phyloP scores from a whole-genome alignment of 1,284 basidiomycete genomes.

The Coniophora puteana region DNA sequence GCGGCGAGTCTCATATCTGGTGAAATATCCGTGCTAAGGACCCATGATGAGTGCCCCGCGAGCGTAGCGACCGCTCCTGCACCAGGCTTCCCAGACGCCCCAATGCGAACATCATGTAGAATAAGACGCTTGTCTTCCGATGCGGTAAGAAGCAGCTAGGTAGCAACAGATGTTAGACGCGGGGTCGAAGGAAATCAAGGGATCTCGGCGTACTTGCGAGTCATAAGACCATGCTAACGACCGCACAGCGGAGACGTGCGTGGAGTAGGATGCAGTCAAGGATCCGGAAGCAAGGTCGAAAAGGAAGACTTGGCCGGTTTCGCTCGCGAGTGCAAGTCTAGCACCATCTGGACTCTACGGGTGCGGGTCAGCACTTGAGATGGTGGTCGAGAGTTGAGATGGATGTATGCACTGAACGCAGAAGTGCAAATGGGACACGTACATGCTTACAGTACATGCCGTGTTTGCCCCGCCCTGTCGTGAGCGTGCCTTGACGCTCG shows the following conservation, averaged over 20 bases:
- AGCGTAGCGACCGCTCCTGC: constrained; percentile 78
- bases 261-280: constrained; percentile 68
- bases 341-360: constrained; percentile 80
- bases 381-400: background rate
- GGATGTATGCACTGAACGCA: constrained; percentile 10
- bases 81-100: constrained; percentile 53
- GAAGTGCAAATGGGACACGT: constrained; percentile 28
- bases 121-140: constrained; percentile 87
- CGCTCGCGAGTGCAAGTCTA: constrained; percentile 73
- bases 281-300: constrained; percentile 70
- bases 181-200: constrained; percentile 23
- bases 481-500: constrained; percentile 47
- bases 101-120: constrained; percentile 75
- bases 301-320: constrained; percentile 79
- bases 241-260: constrained; percentile 84
- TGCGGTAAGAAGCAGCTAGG: constrained; percentile 75
- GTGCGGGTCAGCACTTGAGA: constrained; percentile 11
- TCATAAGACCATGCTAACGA: constrained; percentile 83
- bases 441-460: constrained; percentile 81
- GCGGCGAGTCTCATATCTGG: constrained; percentile 74
- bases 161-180: background rate
- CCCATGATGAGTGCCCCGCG: constrained; percentile 85
- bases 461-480: constrained; percentile 75
- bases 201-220: constrained; percentile 40
- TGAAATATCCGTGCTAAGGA: constrained; percentile 74